Conservation (phyloP, 495 filamentous ascomycete genomes). For the Corynascus novoguineensis region DNA sequence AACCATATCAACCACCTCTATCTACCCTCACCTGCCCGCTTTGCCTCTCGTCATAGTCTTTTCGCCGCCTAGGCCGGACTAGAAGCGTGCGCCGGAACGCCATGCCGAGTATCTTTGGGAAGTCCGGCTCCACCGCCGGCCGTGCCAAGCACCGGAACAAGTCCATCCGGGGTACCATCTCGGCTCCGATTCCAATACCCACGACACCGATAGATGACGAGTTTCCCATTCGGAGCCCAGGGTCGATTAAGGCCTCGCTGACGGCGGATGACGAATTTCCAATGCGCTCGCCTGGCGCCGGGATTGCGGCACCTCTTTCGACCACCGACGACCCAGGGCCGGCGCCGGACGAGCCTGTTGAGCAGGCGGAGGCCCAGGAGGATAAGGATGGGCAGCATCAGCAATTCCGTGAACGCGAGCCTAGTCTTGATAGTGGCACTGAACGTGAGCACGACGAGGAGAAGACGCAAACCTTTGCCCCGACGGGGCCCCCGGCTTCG, state of each 20-base stretch:
- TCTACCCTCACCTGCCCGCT: constrained; percentile 5
- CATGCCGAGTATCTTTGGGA: constrained; percentile 35
- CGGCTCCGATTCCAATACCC: constrained; percentile 46
- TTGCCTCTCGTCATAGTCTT: neutral
- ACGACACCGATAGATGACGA: constrained; percentile 39
- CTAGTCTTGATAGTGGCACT: neutral
- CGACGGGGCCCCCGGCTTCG: neutral
- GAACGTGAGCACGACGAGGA: constrained; percentile 2
- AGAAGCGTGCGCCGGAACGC: neutral
- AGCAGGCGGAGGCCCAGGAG: neutral
- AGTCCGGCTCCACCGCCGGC: constrained; percentile 34
- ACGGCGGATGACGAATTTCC: constrained; percentile 38
- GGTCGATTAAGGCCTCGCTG: constrained; percentile 28
- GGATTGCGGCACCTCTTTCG: constrained; percentile 32
- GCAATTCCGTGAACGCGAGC: neutral
- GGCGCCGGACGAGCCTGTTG: constrained; percentile 22
- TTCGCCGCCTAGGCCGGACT: neutral
- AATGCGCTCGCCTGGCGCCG: constrained; percentile 35
- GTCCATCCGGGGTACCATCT: constrained; percentile 48
- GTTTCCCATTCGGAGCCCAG: constrained; percentile 42
- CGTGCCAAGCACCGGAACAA: constrained; percentile 37
- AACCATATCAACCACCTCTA: constrained; percentile 19
- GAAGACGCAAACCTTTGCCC: neutral
- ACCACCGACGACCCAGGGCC: constrained; percentile 17
- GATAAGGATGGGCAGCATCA: neutral